Base-by-base conservation (phyloP, 78 protist genomes). In the Pigoraptor vietnamica region DNA sequence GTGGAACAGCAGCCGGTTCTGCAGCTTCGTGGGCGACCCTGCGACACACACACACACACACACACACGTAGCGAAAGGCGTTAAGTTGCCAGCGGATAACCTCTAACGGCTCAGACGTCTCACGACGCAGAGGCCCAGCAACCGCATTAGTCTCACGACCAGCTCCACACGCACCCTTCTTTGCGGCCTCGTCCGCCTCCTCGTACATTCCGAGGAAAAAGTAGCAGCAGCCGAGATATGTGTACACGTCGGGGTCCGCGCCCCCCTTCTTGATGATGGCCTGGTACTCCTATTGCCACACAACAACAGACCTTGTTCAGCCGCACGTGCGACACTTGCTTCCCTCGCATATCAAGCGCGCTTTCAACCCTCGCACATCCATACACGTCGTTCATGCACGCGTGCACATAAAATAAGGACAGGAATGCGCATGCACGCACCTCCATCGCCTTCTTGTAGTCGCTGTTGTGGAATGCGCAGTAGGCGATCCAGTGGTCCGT, bases 1-100 rank as follows among this genome's bases (percentile, higher is more conserved):
- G 87, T 96, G 96, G 88, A 96, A 94, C n/a, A 93, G 94, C 9
- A 96, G 90, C 0, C 97, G 93, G 37, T 93, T 93, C 84, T 96
- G 96, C 34, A 96, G 88, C n/a, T 86, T 48, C 14, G 67, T 48
- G 67, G 67, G 67, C 67, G 67, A 48, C 29, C 67, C 67, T 48
- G 67, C 67, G n/a, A n/a, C n/a, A n/a, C n/a, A n/a, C n/a, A n/a
- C n/a, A n/a, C n/a, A n/a, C n/a, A n/a, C n/a, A n/a, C n/a, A n/a
- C n/a, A n/a, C n/a, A n/a, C n/a, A n/a, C n/a, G n/a, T n/a, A n/a
- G n/a, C n/a, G n/a, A n/a, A n/a, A n/a, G n/a, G n/a, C n/a, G n/a
- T n/a, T n/a, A n/a, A n/a, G n/a, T n/a, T n/a, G n/a, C n/a, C n/a
- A n/a, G n/a, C n/a, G n/a, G n/a, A n/a, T n/a, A n/a, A n/a, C n/a